Evolutionary conservation across 2,329 filamentous ascomycete species (phyloP).

Genomic region (Cercospora sojina): DNA sequence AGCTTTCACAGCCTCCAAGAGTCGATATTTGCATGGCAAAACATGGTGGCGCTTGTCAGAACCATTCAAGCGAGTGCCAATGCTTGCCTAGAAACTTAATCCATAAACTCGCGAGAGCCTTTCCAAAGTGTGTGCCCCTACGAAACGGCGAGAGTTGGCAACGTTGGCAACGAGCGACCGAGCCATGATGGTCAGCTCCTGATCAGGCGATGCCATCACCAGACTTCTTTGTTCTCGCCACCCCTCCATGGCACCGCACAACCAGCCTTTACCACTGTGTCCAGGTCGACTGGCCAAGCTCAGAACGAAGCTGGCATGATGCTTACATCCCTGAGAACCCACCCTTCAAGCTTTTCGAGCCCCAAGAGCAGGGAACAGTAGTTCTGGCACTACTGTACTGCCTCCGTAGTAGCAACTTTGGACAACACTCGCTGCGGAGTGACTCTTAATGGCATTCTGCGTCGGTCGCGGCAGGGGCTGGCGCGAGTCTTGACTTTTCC

Average conservation of each 20-base stretch:
- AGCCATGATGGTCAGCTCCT: background rate
- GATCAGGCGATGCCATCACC: background rate
- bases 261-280: background rate
- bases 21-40: background rate
- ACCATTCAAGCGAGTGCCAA: background rate
- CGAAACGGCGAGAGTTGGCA: constrained; percentile 1
- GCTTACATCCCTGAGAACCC: constrained; percentile 1
- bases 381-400: background rate
- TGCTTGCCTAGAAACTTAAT: constrained; percentile 4
- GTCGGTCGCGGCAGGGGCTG: background rate
- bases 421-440: background rate
- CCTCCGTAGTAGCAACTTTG: background rate
- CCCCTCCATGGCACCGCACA: background rate
- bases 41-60: background rate
- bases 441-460: background rate
- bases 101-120: background rate
- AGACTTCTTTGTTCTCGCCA: background rate
- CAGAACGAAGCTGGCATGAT: background rate
- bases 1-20: background rate
- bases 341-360: background rate
- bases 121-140: background rate
- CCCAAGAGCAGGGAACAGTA: background rate
- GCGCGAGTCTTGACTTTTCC: background rate
- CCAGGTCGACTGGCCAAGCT: background rate
- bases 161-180: background rate